These are phyloP conservation scores for Leishmania guyanensis DNA, from an alignment of 208 protist species.

Conservation along the genomic window DNA sequence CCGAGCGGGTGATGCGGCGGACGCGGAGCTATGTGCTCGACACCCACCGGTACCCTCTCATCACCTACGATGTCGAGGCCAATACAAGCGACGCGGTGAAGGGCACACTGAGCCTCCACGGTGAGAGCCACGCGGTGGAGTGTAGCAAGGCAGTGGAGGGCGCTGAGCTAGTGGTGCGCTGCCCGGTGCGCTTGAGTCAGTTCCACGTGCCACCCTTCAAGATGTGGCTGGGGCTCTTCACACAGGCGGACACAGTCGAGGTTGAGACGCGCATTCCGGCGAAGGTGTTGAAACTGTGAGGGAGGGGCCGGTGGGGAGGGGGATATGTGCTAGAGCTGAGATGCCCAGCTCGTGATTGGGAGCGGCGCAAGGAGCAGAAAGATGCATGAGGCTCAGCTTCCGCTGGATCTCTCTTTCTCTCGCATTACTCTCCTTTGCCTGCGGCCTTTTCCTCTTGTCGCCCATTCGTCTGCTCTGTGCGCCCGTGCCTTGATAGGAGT, in stretches of 20 bases:
- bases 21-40: slow-evolving; percentile 58
- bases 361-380: background rate
- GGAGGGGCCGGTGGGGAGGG: background rate
- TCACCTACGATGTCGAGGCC: slow-evolving; percentile 58
- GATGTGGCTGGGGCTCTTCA: slow-evolving; percentile 74
- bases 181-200: slow-evolving; percentile 63
- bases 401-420: background rate
- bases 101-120: slow-evolving; percentile 66
- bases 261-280: slow-evolving; percentile 82
- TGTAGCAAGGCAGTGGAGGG: slow-evolving; percentile 74
- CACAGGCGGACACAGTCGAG: slow-evolving; percentile 64
- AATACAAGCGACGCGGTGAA: slow-evolving; percentile 41
- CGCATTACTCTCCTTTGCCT: background rate
- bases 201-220: slow-evolving; percentile 64
- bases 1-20: slow-evolving; percentile 56
- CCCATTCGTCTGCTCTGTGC: background rate
- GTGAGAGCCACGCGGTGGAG: slow-evolving; percentile 49
- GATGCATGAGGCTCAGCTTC: background rate
- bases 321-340: background rate
- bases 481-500: background rate
- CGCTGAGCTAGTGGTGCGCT: slow-evolving; percentile 80
- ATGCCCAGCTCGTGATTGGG: background rate
- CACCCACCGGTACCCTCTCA: slow-evolving; percentile 63
- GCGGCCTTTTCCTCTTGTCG: background rate
- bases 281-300: slow-evolving; percentile 52